phyloP scores from a whole-genome alignment of 352 stramenopile genomes.

The Globisporangium rhizosaccharum region DNA sequence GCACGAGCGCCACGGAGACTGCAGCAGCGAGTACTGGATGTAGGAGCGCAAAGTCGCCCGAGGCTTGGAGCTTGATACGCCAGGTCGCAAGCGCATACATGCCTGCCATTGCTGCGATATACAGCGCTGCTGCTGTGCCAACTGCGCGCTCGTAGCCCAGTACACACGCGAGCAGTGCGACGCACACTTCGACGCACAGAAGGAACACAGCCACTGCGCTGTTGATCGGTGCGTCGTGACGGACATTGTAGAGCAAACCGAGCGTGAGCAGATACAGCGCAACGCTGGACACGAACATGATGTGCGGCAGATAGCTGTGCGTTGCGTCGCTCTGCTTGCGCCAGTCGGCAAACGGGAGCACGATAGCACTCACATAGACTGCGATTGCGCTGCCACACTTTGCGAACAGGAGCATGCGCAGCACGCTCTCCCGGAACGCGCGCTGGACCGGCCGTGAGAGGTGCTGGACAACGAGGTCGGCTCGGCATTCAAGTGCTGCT shows the following conservation, averaged over 20 bases:
- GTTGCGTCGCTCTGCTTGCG: neutral
- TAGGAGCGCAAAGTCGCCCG: constrained; percentile 1
- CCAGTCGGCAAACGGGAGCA: constrained; percentile 7
- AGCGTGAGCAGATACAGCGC: constrained; percentile 12
- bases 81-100: constrained; percentile 4
- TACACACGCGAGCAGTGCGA: neutral
- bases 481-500: neutral
- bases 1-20: neutral
- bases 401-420: constrained; percentile 6
- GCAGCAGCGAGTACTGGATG: constrained; percentile 5
- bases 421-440: constrained; percentile 18
- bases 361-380: neutral
- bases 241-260: constrained; percentile 15
- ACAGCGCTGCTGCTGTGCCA: neutral
- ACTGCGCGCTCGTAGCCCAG: constrained; percentile 3
- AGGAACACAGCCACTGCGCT: constrained; percentile 10
- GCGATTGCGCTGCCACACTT: neutral
- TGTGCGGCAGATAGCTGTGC: neutral
- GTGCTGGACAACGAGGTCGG: constrained; percentile 11
- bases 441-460: constrained; percentile 7
- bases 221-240: constrained; percentile 18
- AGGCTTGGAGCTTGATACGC: neutral
- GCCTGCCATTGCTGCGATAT: neutral
- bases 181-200: constrained; percentile 7
- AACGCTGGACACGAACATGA: neutral